Evolutionary conservation across 2,329 filamentous ascomycete species (phyloP), one percentile per base, ranked within the genome.

Genomic region (Fonsecaea erecta): DNA sequence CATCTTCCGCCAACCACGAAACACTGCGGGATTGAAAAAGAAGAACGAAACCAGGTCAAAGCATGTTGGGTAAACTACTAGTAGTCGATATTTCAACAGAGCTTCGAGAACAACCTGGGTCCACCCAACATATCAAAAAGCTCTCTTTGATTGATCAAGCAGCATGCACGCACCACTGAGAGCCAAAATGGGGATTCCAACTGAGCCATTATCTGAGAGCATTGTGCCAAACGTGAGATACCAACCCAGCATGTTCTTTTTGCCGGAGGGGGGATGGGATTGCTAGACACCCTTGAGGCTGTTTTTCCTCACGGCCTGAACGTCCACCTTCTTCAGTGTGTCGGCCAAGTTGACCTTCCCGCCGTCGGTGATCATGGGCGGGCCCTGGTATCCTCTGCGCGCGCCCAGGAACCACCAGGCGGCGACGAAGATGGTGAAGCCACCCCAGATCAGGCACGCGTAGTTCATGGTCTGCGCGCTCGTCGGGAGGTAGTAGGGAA

Each of bases 401-500:
- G 65, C 65, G 14, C 66, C 61, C 8, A 70, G 48, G 52, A 71
- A 71, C 65, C 67, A 84, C 81, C 82, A 85, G 0, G 76, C 67
- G 0, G 74, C 77, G 1, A 85, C 77, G 52, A 86, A 78, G 16
- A 85, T 76, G 0, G 82, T 83, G 66, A 85, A 74, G 0, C 83
- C 84, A 8, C 82, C 83, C 1, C 80, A 82, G 68, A 86, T 81
- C 35, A 85, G 72, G 68, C 77, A 81, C 8, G 80, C 78, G 70
- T 85, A 86, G 69, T 86, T 86, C 84, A 86, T 86, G 1, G 74
- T 78, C 30, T 74, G 71, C 2, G 80, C 79, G 63, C 78, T 73
- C 5, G 81, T 78, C 11, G 82, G 80, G 54, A 84, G 68, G 0
- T 76, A 73, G 65, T 80, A 84, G 0, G 84, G 85, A 77, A 88